A percentile compares a stretch with the other conserved stretches of the same genome.
Evolutionary conservation across 345 rosid species (phyloP).

Genomic region (Ailanthus altissimus): DNA sequence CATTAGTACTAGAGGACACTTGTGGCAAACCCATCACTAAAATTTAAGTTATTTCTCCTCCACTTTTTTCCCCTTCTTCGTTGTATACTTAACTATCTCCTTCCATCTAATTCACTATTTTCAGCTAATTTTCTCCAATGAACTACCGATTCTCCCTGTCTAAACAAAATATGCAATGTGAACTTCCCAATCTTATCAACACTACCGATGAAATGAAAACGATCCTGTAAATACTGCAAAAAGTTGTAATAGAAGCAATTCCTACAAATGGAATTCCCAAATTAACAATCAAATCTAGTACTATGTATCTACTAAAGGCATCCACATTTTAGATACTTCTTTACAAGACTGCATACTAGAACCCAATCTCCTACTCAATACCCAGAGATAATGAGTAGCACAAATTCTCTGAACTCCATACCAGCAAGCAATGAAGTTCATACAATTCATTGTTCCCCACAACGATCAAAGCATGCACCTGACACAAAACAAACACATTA

Average conservation of each 20-base stretch:
- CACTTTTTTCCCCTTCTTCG: slow-evolving; percentile 9
- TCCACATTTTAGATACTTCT: slow-evolving; percentile 55
- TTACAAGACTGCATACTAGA: slow-evolving; percentile 35
- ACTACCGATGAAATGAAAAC: not conserved
- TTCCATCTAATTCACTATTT: slow-evolving; percentile 13
- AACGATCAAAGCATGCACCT: slow-evolving; percentile 40
- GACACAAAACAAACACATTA: slow-evolving; percentile 6
- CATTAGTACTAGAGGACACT: slow-evolving; percentile 51
- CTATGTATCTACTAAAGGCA: slow-evolving; percentile 75
- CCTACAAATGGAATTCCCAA: slow-evolving; percentile 19
- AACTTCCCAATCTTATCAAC: slow-evolving; percentile 23
- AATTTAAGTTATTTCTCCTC: slow-evolving; percentile 23
- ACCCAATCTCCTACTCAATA: slow-evolving; percentile 40
- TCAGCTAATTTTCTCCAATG: slow-evolving; percentile 15
- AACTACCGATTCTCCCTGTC: not conserved
- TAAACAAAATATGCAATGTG: not conserved
- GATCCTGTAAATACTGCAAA: not conserved
- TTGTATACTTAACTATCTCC: slow-evolving; percentile 25
- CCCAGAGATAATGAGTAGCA: slow-evolving; percentile 40
- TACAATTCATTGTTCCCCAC: slow-evolving; percentile 49
- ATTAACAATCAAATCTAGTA: slow-evolving; percentile 8
- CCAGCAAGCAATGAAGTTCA: slow-evolving; percentile 44
- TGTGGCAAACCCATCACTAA: slow-evolving; percentile 81
- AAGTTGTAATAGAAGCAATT: slow-evolving; percentile 4
- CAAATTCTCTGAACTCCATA: slow-evolving; percentile 46